Evolutionary conservation across 2,329 filamentous ascomycete genomes (phyloP).

Genomic region (Alternaria longipes): DNA sequence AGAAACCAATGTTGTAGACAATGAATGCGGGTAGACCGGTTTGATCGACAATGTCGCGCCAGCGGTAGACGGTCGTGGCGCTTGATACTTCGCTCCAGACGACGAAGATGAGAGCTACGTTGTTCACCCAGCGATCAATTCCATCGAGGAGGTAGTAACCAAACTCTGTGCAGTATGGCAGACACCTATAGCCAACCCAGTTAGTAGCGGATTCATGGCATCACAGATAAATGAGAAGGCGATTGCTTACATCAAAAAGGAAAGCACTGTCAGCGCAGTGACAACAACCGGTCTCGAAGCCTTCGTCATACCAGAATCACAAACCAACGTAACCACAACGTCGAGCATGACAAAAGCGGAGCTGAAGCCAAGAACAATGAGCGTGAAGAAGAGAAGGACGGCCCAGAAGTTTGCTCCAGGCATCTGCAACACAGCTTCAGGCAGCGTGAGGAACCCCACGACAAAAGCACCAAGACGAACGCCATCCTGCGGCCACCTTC

Average conservation of each 20-base stretch:
- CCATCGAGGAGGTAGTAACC: conserved; percentile 65
- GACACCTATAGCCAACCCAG: conserved; percentile 40
- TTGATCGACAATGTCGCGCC: conserved; percentile 58
- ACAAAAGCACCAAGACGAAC: conserved; percentile 63
- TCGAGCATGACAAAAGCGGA: conserved; percentile 69
- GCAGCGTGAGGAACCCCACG: conserved; percentile 67
- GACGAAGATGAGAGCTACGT: conserved; percentile 64
- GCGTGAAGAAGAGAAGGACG: conserved; percentile 66
- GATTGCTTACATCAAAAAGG: conserved; percentile 56
- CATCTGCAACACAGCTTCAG: conserved; percentile 65
- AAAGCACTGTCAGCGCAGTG: conserved; percentile 59
- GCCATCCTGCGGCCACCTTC: conserved; percentile 55
- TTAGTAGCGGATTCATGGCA: background rate
- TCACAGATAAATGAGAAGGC: background rate
- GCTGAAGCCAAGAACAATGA: conserved; percentile 66
- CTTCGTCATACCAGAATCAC: conserved; percentile 61
- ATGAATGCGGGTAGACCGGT: conserved; percentile 57
- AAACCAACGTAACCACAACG: conserved; percentile 63
- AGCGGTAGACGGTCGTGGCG: conserved; percentile 64
- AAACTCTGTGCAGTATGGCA: conserved; percentile 67
- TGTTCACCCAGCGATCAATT: conserved; percentile 66
- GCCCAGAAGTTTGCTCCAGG: conserved; percentile 68
- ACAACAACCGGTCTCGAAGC: conserved; percentile 60
- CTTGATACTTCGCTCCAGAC: conserved; percentile 63
- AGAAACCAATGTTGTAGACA: conserved; percentile 62